phyloP scores from a whole-genome alignment of 305 asterid species.

The Rubia peregrina region DNA sequence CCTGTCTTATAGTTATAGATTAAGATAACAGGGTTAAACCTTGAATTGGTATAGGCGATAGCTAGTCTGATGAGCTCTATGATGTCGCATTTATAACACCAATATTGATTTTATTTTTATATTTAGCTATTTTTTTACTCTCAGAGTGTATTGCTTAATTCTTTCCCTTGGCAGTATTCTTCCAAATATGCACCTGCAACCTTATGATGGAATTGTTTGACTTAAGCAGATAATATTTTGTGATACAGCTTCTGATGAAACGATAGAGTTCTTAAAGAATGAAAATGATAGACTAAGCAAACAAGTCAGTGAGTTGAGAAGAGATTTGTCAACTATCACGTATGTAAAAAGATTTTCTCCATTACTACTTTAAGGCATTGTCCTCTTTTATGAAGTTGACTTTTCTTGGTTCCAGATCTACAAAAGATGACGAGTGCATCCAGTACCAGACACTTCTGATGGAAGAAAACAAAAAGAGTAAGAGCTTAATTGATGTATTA shows the following conservation, averaged over 20 bases:
- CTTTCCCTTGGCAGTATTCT: not conserved
- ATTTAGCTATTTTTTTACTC: not conserved
- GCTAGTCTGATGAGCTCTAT: not conserved
- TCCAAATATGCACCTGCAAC: not conserved
- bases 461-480: slow-evolving; percentile 67
- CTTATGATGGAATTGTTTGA: slow-evolving; percentile 20
- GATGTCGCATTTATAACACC: not conserved
- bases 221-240: slow-evolving; percentile 11
- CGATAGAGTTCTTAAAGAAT: slow-evolving; percentile 49
- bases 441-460: slow-evolving; percentile 45
- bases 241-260: slow-evolving; percentile 66
- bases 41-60: not conserved
- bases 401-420: slow-evolving; percentile 44
- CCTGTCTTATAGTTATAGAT: not conserved
- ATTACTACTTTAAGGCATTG: slow-evolving; percentile 13
- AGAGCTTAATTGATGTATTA: slow-evolving; percentile 21
- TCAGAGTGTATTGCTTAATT: not conserved
- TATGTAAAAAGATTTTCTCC: slow-evolving; percentile 24
- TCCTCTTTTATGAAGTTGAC: slow-evolving; percentile 5
- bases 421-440: slow-evolving; percentile 42
- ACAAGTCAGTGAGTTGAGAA: slow-evolving; percentile 49
- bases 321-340: slow-evolving; percentile 55
- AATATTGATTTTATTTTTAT: not conserved
- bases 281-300: slow-evolving; percentile 49
- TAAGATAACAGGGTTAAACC: not conserved